phyloP scores from a whole-genome alignment of 2,329 filamentous ascomycete species.

The Cercospora zeae-maydis region DNA sequence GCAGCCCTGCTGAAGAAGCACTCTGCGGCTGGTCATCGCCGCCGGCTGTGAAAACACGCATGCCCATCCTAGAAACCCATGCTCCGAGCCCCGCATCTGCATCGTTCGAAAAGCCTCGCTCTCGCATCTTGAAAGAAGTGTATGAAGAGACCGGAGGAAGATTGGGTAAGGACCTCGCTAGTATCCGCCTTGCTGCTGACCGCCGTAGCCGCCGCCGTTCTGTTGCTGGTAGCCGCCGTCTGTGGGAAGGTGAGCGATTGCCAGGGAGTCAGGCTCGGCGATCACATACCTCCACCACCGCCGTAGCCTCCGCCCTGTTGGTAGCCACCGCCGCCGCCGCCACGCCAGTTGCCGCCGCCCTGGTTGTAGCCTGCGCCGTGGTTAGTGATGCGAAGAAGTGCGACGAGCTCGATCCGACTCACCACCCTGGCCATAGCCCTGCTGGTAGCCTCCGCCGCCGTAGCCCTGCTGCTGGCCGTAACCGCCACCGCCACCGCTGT shows the following conservation, averaged over 20 bases:
- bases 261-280: background rate
- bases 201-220: conserved; percentile 30
- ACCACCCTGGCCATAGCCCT: conserved; percentile 33
- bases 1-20: conserved; percentile 16
- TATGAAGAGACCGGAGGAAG: conserved; percentile 10
- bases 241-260: conserved; percentile 19
- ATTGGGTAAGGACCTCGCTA: conserved; percentile 14
- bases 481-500: conserved; percentile 25
- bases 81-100: conserved; percentile 11
- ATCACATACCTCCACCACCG: conserved; percentile 25
- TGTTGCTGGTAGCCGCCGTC: conserved; percentile 30
- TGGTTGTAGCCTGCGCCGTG: conserved; percentile 30
- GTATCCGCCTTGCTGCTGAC: conserved; percentile 29
- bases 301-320: conserved; percentile 34
- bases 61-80: conserved; percentile 18
- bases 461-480: conserved; percentile 28
- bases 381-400: conserved; percentile 5
- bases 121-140: conserved; percentile 15
- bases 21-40: conserved; percentile 14
- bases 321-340: conserved; percentile 28
- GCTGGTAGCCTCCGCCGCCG: conserved; percentile 28
- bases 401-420: background rate
- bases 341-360: conserved; percentile 27
- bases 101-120: conserved; percentile 15
- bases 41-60: conserved; percentile 17